Base-by-base conservation (phyloP, 306 rosid species). In the Begonia loranthoides region DNA sequence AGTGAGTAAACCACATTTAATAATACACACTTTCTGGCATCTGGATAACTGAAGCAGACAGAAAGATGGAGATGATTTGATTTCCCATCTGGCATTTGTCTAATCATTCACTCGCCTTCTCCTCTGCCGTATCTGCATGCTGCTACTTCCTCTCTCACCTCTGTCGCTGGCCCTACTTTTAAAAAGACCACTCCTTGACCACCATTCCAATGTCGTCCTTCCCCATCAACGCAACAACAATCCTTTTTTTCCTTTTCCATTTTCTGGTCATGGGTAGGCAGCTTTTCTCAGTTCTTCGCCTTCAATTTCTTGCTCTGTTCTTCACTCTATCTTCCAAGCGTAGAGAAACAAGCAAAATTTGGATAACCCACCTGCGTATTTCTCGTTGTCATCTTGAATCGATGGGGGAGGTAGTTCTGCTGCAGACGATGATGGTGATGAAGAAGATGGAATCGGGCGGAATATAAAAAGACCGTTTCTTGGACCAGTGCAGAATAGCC, bases 391-490 rank as follows among this genome's bases (percentile, higher is more conserved):
- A 43, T 61, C 59, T 51, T 76, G 66, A 62, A 52, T 65, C 36
- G 36, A 28, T 7, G 36, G 36, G 5, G 36, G n/a, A 43, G 15
- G 14, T 43, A 11, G n/a, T 9, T 68, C 69, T 28, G 77, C 44
- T 9, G 84, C 50, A 15, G 59, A 56, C 2, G 55, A 47, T 3
- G 67, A 17, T 4, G 38, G 36, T 47, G 74, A 41, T 50, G 73
- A 52, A 39, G 71, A 0, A 13, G 84, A 17, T 9, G 62, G 9
- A 13, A 79, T 53, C 48, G 95, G 97, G 65, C 70, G 85, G 54
- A 89, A 82, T 52, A 89, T 79, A 59, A 85, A 89, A 47, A 78
- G 64, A 13, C 94, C 97, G 17, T 82, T 83, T 56, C 88, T 82
- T 6, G 80, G 61, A 66, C 95, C 94, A 14, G 93, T 70, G 66